A percentile compares a stretch with the other conserved stretches of the same genome.
Conservation (phyloP, 768 basidiomycete genomes). For the Multifurca ochricompacta region DNA sequence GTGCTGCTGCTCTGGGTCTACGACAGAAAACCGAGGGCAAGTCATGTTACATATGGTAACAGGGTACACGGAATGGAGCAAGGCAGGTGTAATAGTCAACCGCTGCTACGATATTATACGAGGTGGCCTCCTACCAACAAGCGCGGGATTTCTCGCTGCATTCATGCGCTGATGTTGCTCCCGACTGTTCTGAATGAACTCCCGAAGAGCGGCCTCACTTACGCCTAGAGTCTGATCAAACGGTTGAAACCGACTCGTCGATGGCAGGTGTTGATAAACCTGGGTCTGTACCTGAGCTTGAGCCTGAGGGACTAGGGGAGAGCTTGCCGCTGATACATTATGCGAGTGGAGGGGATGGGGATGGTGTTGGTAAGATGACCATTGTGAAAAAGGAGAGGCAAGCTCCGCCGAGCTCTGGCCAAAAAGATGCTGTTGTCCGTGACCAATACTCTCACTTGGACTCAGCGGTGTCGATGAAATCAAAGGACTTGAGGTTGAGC, state of each 20-base stretch:
- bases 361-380: constrained; percentile 37
- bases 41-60: constrained; percentile 21
- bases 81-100: constrained; percentile 21
- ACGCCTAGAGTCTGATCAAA: constrained; percentile 43
- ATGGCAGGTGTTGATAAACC: constrained; percentile 29
- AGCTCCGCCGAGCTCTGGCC: constrained; percentile 28
- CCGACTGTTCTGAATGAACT: constrained; percentile 65
- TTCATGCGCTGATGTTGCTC: constrained; percentile 37
- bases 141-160: constrained; percentile 26
- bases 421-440: constrained; percentile 37
- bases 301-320: constrained; percentile 42
- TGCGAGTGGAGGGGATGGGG: constrained; percentile 36
- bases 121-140: constrained; percentile 44
- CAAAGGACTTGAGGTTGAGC: constrained; percentile 55
- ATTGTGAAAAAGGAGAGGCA: constrained; percentile 35
- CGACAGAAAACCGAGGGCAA: constrained; percentile 21
- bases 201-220: constrained; percentile 71
- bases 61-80: constrained; percentile 21
- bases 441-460: constrained; percentile 37
- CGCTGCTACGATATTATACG: constrained; percentile 32
- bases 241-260: constrained; percentile 44
- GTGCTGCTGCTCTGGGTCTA: constrained; percentile 31
- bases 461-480: constrained; percentile 50
- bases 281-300: constrained; percentile 32
- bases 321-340: constrained; percentile 33